Conservation (phyloP, 805 yeast species). For the Candida morakotiae region DNA sequence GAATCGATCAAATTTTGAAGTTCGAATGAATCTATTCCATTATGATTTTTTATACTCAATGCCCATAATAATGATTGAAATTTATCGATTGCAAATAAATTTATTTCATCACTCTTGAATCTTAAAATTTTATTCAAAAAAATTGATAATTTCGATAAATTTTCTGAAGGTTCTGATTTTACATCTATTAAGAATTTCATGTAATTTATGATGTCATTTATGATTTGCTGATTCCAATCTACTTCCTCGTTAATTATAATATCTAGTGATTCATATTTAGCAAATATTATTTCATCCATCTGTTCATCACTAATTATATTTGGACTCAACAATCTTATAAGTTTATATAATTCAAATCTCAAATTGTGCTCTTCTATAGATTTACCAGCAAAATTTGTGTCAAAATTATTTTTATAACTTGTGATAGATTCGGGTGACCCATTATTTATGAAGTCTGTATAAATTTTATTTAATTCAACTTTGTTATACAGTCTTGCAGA, state of each 20-base stretch:
- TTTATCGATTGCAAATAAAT: conserved; percentile 21
- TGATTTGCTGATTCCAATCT: conserved; percentile 14
- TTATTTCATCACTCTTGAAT: conserved; percentile 22
- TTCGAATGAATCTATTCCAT: conserved; percentile 3
- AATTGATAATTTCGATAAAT: conserved; percentile 21
- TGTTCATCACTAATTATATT: conserved; percentile 20
- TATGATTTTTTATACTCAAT: conserved; percentile 16
- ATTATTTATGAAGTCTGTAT: background rate
- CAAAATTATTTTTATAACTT: conserved; percentile 10
- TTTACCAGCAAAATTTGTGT: conserved; percentile 9
- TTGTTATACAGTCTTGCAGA: conserved; percentile 10
- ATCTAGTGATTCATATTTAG: conserved; percentile 21
- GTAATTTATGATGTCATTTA: conserved; percentile 25
- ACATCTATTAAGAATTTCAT: conserved; percentile 31
- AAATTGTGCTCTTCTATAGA: conserved; percentile 16
- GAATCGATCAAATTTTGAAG: conserved; percentile 1
- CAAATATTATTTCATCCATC: conserved; percentile 20
- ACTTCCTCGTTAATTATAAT: conserved; percentile 8
- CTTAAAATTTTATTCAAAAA: conserved; percentile 22
- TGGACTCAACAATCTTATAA: conserved; percentile 24
- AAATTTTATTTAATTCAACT: conserved; percentile 1
- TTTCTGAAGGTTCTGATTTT: conserved; percentile 12
- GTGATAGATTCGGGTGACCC: background rate
- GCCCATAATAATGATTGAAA: conserved; percentile 35
- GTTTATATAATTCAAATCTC: conserved; percentile 20